Percentiles rank a stretch among this genome's conserved stretches.
These are phyloP conservation scores for Boletus rubropictus DNA, from an alignment of 768 basidiomycete genomes.

Conservation along the genomic window DNA sequence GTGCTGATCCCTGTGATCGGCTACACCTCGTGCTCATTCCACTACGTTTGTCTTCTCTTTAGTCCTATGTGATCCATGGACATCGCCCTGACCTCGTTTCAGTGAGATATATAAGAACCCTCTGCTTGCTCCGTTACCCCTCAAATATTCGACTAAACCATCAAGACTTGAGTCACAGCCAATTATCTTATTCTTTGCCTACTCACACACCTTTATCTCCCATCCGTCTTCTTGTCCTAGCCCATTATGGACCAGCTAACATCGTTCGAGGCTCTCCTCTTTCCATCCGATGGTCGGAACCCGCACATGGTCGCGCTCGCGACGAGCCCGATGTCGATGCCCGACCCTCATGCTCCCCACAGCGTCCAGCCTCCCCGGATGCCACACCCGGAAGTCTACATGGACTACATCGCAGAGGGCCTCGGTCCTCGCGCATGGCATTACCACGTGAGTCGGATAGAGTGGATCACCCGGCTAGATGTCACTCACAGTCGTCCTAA, in stretches of 20 bases:
- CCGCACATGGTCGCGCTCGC: conserved; percentile 68
- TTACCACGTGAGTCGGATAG: conserved; percentile 50
- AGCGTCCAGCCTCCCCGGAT: conserved; percentile 49
- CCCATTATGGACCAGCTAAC: conserved; percentile 56
- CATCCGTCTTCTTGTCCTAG: conserved; percentile 12
- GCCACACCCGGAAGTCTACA: conserved; percentile 80
- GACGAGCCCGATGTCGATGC: conserved; percentile 54
- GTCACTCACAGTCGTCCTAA: conserved; percentile 14
- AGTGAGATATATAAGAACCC: conserved; percentile 26
- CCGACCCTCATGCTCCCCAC: conserved; percentile 41
- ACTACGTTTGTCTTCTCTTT: conserved; percentile 24
- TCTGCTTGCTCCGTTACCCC: conserved; percentile 13
- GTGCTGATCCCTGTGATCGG: conserved; percentile 20
- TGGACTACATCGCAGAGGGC: conserved; percentile 80
- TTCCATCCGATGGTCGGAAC: conserved; percentile 72
- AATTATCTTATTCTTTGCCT: conserved; percentile 18
- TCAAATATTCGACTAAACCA: conserved; percentile 22
- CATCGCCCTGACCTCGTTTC: conserved; percentile 40
- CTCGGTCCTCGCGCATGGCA: conserved; percentile 65
- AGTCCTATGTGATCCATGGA: conserved; percentile 20
- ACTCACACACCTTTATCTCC: conserved; percentile 13
- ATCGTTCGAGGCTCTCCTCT: conserved; percentile 66
- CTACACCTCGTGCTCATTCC: conserved; percentile 35
- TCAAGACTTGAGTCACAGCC: conserved; percentile 13
- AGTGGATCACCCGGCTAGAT: conserved; percentile 13